phyloP scores from a whole-genome alignment of 2,329 filamentous ascomycete genomes.

The Alternaria rosae region DNA sequence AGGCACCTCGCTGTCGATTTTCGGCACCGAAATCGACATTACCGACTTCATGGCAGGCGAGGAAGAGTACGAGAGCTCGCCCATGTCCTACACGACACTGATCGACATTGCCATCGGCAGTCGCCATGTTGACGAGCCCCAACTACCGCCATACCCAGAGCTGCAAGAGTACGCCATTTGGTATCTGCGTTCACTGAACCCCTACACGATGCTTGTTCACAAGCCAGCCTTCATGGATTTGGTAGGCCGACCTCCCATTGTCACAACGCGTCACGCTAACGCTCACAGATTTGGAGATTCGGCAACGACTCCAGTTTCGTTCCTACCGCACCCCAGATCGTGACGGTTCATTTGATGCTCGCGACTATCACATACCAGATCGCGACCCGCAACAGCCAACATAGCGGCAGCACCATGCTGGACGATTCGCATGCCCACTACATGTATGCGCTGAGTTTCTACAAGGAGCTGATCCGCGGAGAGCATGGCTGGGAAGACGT shows the following conservation, averaged over 20 bases:
- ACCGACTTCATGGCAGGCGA: constrained; percentile 74
- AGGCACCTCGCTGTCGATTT: constrained; percentile 77
- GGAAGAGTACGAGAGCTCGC: constrained; percentile 62
- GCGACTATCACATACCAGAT: constrained; percentile 80
- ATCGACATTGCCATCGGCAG: constrained; percentile 68
- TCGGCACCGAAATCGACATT: constrained; percentile 82
- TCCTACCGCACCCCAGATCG: constrained; percentile 69
- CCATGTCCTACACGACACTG: constrained; percentile 75
- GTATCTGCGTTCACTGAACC: constrained; percentile 76
- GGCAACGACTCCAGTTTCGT: constrained; percentile 74
- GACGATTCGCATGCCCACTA: constrained; percentile 78
- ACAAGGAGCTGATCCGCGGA: constrained; percentile 69
- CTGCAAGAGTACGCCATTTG: constrained; percentile 74
- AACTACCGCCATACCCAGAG: constrained; percentile 68
- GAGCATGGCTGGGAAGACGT: constrained; percentile 70
- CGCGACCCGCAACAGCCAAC: constrained; percentile 68
- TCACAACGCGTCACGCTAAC: not conserved
- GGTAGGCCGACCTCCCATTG: constrained; percentile 54
- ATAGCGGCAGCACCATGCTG: constrained; percentile 56
- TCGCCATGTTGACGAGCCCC: constrained; percentile 61
- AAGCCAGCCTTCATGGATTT: constrained; percentile 74
- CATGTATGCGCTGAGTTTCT: constrained; percentile 74
- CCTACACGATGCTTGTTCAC: constrained; percentile 79
- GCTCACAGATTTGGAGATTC: constrained; percentile 68
- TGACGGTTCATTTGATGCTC: constrained; percentile 80